A percentile compares a stretch with the other conserved stretches of the same genome.
phyloP scores from a whole-genome alignment of 768 basidiomycete genomes.

The Mycena filopes region DNA sequence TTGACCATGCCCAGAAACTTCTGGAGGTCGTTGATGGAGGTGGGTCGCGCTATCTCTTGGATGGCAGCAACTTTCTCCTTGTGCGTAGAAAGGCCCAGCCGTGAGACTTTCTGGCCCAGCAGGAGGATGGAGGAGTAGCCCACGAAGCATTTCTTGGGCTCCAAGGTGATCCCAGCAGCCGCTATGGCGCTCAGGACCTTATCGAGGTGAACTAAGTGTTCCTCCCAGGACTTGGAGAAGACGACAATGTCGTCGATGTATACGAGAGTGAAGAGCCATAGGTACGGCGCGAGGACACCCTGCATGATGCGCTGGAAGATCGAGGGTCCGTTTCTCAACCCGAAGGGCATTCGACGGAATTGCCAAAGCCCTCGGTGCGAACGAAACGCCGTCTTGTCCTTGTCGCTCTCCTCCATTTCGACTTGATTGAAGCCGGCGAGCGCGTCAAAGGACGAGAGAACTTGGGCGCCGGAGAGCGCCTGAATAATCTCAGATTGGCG shows the following conservation, averaged over 20 bases:
- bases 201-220: background rate
- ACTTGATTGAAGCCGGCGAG: too few relatives aligned
- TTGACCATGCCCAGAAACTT: conserved; percentile 7
- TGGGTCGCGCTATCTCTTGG: background rate
- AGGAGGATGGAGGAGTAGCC: background rate
- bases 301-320: conserved; percentile 21
- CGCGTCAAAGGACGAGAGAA: conserved; percentile 13
- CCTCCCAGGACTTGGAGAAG: conserved; percentile 35
- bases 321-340: conserved; percentile 15
- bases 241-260: conserved; percentile 41
- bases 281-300: too few relatives aligned
- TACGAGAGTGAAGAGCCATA: conserved; percentile 27
- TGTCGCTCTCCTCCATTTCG: background rate
- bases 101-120: background rate
- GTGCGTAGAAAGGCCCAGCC: background rate
- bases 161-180: background rate
- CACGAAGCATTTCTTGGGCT: background rate
- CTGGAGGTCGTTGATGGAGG: background rate
- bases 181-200: background rate
- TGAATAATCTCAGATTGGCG: background rate
- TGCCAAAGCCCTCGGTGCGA: conserved; percentile 45
- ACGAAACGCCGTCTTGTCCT: conserved; percentile 43
- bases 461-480: background rate
- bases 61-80: background rate
- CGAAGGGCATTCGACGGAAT: conserved; percentile 32